Evolutionary conservation across 2,329 filamentous ascomycete species (phyloP), one percentile per base, ranked within the genome.

Genomic region (Neofusicoccum cordaticola): DNA sequence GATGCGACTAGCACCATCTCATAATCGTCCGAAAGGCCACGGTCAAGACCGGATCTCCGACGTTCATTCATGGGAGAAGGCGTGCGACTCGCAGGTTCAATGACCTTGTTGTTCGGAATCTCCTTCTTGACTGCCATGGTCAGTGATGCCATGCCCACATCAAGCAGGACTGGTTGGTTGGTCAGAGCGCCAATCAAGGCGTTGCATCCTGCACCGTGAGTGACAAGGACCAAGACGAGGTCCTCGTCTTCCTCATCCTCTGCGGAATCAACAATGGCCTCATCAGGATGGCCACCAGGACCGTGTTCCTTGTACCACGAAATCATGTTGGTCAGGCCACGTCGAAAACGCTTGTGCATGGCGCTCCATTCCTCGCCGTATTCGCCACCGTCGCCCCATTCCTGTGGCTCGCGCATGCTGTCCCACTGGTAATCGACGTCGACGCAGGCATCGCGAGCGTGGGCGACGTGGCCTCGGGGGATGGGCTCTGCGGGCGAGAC

Each of bases 371-470:
- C 95, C 77, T 99, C 95, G 0, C 92, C 93, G 70, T 92, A 91
- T 48, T 89, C 85, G 44, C 94, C 95, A 9, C 94, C 94, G 71
- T 92, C 88, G 6, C 93, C 94, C 90, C 95, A 98, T 67, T 88
- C 83, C 48, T 92, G 84, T 0, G 91, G 87, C 2, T 85, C 81
- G 13, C 90, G 85, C 84, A 93, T 94, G 66, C 93, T 97, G 73
- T 99, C 93, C 94, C 95, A 99, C 71, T 94, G 90, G 72, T 92
- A 96, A 77, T 99, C 95, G n/a, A 97, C 84, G 58, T 90, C 85
- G 4, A 91, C 83, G 72, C 93, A 98, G 12, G 90, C 87, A 73
- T 98, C 92, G 67, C 93, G 87, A 8, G 94, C 94, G 78, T 99
- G 95, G 0, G 92, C 86, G 17, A 97, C 91, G 74, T 96, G 96